Percentiles rank a stretch among this genome's conserved stretches.
These are phyloP conservation scores for Rhizoclosmatium sp. DNA, from an alignment of 192 early-diverging fungal genomes.

Conservation along the genomic window DNA sequence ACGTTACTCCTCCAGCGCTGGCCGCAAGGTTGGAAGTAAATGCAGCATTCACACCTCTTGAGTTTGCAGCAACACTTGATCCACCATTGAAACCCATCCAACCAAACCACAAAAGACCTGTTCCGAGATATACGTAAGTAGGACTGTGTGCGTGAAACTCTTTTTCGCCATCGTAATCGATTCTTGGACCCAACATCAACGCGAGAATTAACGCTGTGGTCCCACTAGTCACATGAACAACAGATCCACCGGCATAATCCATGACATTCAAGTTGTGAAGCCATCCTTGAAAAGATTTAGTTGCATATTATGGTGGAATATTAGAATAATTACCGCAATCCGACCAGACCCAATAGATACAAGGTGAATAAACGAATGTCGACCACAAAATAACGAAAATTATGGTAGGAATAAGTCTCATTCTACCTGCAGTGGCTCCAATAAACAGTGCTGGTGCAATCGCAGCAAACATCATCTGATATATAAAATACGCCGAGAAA, in stretches of 20 bases:
- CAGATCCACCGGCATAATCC: slow-evolving; percentile 35
- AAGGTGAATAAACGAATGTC: slow-evolving; percentile 64
- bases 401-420: slow-evolving; percentile 84
- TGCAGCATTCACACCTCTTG: slow-evolving; percentile 73
- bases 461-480: slow-evolving; percentile 87
- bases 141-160: slow-evolving; percentile 61
- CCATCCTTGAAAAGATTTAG: slow-evolving; percentile 23
- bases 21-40: slow-evolving; percentile 75
- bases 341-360: slow-evolving; percentile 1
- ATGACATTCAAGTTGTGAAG: slow-evolving; percentile 27
- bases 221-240: slow-evolving; percentile 21
- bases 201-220: slow-evolving; percentile 69
- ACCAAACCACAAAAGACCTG: slow-evolving; percentile 79
- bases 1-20: slow-evolving; percentile 70
- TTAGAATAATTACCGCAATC: slow-evolving; percentile 4
- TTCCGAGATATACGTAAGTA: slow-evolving; percentile 81
- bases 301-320: background rate
- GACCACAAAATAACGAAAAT: slow-evolving; percentile 93
- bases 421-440: slow-evolving; percentile 88
- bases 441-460: slow-evolving; percentile 90
- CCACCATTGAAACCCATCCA: slow-evolving; percentile 90
- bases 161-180: slow-evolving; percentile 14
- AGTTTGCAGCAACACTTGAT: slow-evolving; percentile 71
- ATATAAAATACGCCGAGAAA: slow-evolving; percentile 66
- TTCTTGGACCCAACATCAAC: slow-evolving; percentile 40